Evolutionary conservation across 208 protist genomes (phyloP).

Genomic region (Leishmania martiniquensis): DNA sequence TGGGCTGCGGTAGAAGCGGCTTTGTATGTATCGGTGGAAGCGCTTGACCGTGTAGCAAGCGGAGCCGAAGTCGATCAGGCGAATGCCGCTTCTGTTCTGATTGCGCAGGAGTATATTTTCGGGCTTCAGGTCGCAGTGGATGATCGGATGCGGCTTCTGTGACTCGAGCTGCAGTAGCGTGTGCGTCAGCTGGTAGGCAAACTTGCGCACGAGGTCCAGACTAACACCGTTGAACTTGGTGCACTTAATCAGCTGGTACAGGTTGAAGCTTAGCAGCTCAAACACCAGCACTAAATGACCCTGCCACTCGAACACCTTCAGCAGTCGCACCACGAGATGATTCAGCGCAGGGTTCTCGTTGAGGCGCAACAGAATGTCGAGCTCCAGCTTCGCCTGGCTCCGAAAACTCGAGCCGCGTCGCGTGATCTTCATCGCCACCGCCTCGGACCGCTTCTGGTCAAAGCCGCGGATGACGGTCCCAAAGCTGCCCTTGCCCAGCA

Average conservation of each 20-base stretch:
- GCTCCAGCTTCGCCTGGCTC: conserved; percentile 84
- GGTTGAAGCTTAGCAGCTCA: conserved; percentile 96
- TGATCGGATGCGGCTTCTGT: conserved; percentile 90
- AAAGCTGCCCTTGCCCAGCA: conserved; percentile 92
- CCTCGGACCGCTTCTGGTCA: conserved; percentile 80
- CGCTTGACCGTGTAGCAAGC: conserved; percentile 94
- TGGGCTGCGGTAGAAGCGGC: conserved; percentile 97
- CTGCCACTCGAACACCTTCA: conserved; percentile 91
- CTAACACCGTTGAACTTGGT: conserved; percentile 89
- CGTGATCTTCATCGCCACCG: conserved; percentile 91
- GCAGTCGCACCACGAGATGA: conserved; percentile 81
- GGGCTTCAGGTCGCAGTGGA: conserved; percentile 99
- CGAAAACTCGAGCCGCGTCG: conserved; percentile 82
- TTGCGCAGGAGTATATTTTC: conserved; percentile 94
- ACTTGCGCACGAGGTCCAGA: conserved; percentile 91
- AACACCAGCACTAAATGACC: conserved; percentile 98
- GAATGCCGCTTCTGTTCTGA: conserved; percentile 92
- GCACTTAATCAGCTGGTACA: conserved; percentile 97
- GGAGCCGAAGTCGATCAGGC: conserved; percentile 98
- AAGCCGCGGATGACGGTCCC: conserved; percentile 90
- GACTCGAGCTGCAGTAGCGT: conserved; percentile 90
- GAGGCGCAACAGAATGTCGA: conserved; percentile 82
- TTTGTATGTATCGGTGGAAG: conserved; percentile 98
- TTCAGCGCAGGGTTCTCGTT: conserved; percentile 66
- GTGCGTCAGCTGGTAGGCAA: conserved; percentile 94